Conservation (phyloP, 1,139 yeast genomes). For the Suzukiozyma palmioleophila region DNA sequence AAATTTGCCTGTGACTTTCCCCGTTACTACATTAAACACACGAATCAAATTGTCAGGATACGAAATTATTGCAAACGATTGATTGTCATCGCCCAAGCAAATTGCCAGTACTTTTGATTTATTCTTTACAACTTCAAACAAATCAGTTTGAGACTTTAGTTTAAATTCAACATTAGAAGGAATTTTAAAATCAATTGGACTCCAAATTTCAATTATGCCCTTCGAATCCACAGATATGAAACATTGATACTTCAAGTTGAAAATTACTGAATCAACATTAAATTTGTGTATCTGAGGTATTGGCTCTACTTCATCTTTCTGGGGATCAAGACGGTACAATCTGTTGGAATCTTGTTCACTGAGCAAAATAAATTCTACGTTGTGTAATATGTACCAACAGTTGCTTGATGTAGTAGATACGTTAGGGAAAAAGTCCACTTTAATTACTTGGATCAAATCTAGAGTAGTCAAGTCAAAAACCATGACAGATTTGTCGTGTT, state of each 20-base stretch:
- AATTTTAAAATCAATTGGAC: constrained; percentile 8
- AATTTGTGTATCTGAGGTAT: constrained; percentile 21
- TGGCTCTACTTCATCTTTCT: constrained; percentile 11
- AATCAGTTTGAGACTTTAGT: constrained; percentile 38
- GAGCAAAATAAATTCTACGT: constrained; percentile 13
- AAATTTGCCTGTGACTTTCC: constrained; percentile 21
- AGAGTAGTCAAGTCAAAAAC: constrained; percentile 36
- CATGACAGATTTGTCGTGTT: constrained; percentile 22
- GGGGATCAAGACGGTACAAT: constrained; percentile 12
- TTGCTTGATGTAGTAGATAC: constrained; percentile 8
- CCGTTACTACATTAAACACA: constrained; percentile 29
- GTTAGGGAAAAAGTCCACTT: constrained; percentile 19
- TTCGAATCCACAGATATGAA: constrained; percentile 33
- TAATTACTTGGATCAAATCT: constrained; percentile 37
- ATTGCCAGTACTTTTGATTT: constrained; percentile 8
- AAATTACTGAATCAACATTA: constrained; percentile 23
- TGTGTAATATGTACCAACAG: constrained; percentile 16
- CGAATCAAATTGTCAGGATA: constrained; percentile 28
- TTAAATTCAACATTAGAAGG: constrained; percentile 24
- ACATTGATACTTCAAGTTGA: constrained; percentile 24
- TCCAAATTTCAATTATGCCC: constrained; percentile 48
- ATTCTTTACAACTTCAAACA: constrained; percentile 29
- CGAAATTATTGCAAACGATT: constrained; percentile 17
- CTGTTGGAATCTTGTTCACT: constrained; percentile 17
- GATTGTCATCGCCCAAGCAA: constrained; percentile 6